Percentiles rank a stretch among this genome's conserved stretches.
phyloP scores from a whole-genome alignment of 768 basidiomycete species.

The Lactifluus pinguis region DNA sequence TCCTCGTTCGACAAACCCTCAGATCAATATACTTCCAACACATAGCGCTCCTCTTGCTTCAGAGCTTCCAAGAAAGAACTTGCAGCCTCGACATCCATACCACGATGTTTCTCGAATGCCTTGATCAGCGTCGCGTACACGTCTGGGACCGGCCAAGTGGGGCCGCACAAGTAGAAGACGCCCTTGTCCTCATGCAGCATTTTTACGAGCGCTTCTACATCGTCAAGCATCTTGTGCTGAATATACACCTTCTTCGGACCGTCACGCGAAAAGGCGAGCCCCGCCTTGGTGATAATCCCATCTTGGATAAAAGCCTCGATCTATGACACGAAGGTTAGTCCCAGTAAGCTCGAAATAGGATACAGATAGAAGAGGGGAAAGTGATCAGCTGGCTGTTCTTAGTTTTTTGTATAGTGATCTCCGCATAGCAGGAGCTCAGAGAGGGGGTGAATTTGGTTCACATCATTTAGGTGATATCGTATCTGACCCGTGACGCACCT shows the following conservation, averaged over 20 bases:
- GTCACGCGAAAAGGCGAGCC: constrained; percentile 95
- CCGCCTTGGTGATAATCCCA: constrained; percentile 78
- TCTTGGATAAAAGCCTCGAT: constrained; percentile 89
- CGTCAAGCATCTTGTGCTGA: constrained; percentile 95
- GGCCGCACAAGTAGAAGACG: constrained; percentile 94
- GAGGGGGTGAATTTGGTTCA: constrained; percentile 11
- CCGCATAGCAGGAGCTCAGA: constrained; percentile 17
- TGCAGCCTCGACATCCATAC: constrained; percentile 53
- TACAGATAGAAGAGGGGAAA: neutral
- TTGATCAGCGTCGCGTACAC: constrained; percentile 88
- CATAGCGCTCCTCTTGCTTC: constrained; percentile 97
- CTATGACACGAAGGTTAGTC: constrained; percentile 10
- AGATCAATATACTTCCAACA: constrained; percentile 64
- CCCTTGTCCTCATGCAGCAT: constrained; percentile 68
- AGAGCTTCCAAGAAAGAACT: constrained; percentile 77
- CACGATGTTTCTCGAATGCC: constrained; percentile 65
- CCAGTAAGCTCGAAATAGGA: neutral
- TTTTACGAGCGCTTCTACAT: constrained; percentile 64
- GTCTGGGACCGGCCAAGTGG: constrained; percentile 99
- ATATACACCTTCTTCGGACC: constrained; percentile 92
- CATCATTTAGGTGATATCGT: constrained; percentile 5
- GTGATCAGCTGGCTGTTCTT: constrained; percentile 20
- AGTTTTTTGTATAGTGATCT: constrained; percentile 11
- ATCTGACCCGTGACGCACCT: constrained; percentile 24
- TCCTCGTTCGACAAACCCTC: neutral